Base-by-base conservation (phyloP, 768 basidiomycete species). In the Boletus reticuloceps region DNA sequence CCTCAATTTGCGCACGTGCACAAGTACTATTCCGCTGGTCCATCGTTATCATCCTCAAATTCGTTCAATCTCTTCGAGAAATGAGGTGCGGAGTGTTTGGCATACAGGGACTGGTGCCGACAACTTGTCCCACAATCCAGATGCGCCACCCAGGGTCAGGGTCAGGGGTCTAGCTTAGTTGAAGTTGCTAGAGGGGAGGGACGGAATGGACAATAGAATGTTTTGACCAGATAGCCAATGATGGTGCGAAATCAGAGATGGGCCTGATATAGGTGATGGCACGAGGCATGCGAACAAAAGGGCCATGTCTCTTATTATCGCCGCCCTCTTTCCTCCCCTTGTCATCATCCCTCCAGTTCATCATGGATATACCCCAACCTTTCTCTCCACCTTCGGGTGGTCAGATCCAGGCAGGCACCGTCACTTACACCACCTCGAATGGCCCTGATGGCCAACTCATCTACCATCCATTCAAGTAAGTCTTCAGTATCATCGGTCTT, bases 391-490 rank as follows among this genome's bases (percentile, higher is more conserved):
- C 69, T 16, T 17, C 65, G 9, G 70, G 71, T 36, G 69, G 69
- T 41, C 78, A 82, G 67, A 83, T 89, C 52, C 73, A 76, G 36
- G 79, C 87, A 34, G 88, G 88, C n/a, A 72, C 86, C 37, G 77
- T 86, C 63, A 89, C 86, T 20, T 91, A 89, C 59, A 88, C 88
- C 1, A 88, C 87, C 12, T 78, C 83, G 2, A 79, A 75, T 1
- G 77, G 77, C 4, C 74, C 80, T 37, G 84, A 90, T 73, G 89
- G 89, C 17, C 75, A 78, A 58, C 52, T 81, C 31, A 65, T 78
- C 51, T 91, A 91, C 66, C 85, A 90, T 64, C 79, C 83, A 13
- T 91, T 89, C 82, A 90, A 76, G 89, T 88, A 63, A 58, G 83
- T 72, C 34, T 44, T 45, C 50, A 45, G 13, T 22, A 10, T 37